phyloP scores from a whole-genome alignment of 2,329 filamentous ascomycete genomes.

The Cadophora sp. region DNA sequence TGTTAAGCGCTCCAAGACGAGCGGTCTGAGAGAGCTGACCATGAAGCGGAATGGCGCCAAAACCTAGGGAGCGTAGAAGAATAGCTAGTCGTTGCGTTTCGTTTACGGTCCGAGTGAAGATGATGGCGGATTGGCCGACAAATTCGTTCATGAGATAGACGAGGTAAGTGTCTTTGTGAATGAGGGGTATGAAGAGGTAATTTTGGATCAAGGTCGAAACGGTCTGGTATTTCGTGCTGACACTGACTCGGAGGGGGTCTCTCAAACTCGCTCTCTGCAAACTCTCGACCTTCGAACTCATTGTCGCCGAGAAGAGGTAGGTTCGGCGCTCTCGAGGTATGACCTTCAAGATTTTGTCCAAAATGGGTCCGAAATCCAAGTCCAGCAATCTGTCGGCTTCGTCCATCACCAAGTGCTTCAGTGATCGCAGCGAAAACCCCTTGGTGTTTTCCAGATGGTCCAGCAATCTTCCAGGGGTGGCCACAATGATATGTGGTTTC shows the following conservation, averaged over 20 bases:
- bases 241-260: constrained; percentile 82
- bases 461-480: constrained; percentile 85
- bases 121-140: constrained; percentile 82
- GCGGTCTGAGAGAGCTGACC: constrained; percentile 89
- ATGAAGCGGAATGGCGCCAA: constrained; percentile 90
- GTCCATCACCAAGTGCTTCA: constrained; percentile 94
- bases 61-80: constrained; percentile 82
- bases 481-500: constrained; percentile 92
- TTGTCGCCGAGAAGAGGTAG: constrained; percentile 92
- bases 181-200: constrained; percentile 85
- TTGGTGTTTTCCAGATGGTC: constrained; percentile 98
- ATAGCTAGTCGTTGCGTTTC: constrained; percentile 88
- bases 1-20: constrained; percentile 85
- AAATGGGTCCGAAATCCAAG: constrained; percentile 89
- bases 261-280: constrained; percentile 87
- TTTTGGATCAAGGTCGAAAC: constrained; percentile 87
- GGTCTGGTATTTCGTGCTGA: constrained; percentile 87
- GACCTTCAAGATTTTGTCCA: constrained; percentile 93
- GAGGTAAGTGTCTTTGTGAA: constrained; percentile 88
- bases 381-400: constrained; percentile 93
- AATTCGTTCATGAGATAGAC: constrained; percentile 87
- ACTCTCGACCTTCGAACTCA: constrained; percentile 91
- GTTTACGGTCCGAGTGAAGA: constrained; percentile 92
- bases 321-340: constrained; percentile 80
- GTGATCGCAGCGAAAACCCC: constrained; percentile 81